phyloP scores from a whole-genome alignment of 1,284 basidiomycete species.

The Retiboletus fuscus region DNA sequence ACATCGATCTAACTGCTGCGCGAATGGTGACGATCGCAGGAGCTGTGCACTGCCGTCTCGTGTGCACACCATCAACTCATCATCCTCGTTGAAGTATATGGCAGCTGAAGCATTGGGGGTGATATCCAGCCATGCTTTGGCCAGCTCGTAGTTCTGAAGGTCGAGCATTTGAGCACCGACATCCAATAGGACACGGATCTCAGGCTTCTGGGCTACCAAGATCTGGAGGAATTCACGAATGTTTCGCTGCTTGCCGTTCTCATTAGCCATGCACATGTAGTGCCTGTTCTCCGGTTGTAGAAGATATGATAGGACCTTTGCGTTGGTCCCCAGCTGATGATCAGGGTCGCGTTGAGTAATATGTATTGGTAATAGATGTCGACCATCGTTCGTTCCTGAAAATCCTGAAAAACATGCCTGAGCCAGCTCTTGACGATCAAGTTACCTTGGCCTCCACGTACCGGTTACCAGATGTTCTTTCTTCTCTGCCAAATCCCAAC shows the following conservation, averaged over 20 bases:
- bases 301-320: conserved; percentile 59
- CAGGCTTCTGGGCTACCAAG: conserved; percentile 50
- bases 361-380: conserved; percentile 59
- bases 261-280: conserved; percentile 47
- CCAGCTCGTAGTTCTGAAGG: conserved; percentile 57
- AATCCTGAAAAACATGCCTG: conserved; percentile 57
- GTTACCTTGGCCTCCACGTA: conserved; percentile 10
- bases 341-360: conserved; percentile 58
- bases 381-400: conserved; percentile 68
- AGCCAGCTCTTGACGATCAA: neutral
- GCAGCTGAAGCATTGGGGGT: conserved; percentile 52
- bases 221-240: conserved; percentile 50
- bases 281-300: conserved; percentile 58
- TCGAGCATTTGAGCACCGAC: conserved; percentile 71
- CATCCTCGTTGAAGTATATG: conserved; percentile 61
- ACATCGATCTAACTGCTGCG: conserved; percentile 56
- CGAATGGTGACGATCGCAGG: conserved; percentile 58
- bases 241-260: conserved; percentile 40
- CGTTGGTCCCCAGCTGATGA: conserved; percentile 61
- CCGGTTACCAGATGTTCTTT: conserved; percentile 45
- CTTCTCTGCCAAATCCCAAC: conserved; percentile 64
- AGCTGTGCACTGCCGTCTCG: conserved; percentile 54
- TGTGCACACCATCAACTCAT: conserved; percentile 57
- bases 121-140: conserved; percentile 54
- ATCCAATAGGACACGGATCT: conserved; percentile 61